phyloP scores from a whole-genome alignment of 441 rosid species.

The Pelargonium cotyledonis region DNA sequence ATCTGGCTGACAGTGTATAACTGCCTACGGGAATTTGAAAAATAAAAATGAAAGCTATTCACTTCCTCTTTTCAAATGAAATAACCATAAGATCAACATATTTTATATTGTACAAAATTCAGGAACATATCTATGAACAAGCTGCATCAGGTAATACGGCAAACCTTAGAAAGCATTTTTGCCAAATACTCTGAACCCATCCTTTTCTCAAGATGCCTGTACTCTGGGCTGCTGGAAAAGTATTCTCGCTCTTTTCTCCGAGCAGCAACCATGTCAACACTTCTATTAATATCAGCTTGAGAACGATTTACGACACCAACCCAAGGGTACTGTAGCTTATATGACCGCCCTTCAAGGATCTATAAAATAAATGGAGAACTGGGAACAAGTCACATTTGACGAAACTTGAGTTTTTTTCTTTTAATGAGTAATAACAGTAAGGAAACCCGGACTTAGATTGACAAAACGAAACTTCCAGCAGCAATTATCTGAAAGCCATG shows the following conservation, averaged over 20 bases:
- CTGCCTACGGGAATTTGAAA: not conserved
- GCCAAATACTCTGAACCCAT: conserved; percentile 99
- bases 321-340: conserved; percentile 98
- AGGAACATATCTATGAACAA: not conserved
- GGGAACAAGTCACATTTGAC: not conserved
- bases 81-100: not conserved
- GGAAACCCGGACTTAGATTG: not conserved
- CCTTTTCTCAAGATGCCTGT: conserved; percentile 80
- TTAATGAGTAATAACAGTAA: not conserved
- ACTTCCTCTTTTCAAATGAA: not conserved
- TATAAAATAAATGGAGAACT: conserved; percentile 20
- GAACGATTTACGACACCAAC: conserved; percentile 99
- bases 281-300: conserved; percentile 94
- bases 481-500: conserved; percentile 1
- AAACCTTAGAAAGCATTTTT: conserved; percentile 81
- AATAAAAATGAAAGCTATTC: not conserved
- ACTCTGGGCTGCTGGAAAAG: conserved; percentile 93
- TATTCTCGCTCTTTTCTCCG: conserved; percentile 91
- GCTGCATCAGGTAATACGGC: conserved; percentile 1
- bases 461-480: not conserved
- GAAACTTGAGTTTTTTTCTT: not conserved
- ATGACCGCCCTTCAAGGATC: conserved; percentile 97
- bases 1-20: not conserved
- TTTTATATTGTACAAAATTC: not conserved
- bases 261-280: conserved; percentile 86